phyloP scores from a whole-genome alignment of 352 stramenopile species.

The Phytophthora cactorum region DNA sequence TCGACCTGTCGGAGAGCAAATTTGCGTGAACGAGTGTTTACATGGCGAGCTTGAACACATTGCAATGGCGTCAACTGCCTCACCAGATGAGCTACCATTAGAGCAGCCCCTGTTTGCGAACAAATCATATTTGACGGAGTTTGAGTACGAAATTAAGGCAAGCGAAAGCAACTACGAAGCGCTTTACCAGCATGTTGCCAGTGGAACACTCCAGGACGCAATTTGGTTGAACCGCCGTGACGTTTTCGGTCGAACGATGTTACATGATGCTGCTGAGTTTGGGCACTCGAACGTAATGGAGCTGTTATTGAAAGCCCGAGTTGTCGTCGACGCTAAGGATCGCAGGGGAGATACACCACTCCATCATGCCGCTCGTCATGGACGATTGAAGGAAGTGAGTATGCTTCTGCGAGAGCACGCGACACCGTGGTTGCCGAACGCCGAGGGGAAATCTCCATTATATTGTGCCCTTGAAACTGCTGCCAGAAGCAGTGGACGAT shows the following conservation, averaged over 20 bases:
- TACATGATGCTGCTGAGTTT: conserved; percentile 69
- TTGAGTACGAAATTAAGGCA: conserved; percentile 60
- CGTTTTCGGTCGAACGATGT: conserved; percentile 58
- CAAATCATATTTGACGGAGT: conserved; percentile 57
- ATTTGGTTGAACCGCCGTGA: conserved; percentile 60
- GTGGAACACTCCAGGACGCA: conserved; percentile 43
- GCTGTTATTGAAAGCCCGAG: conserved; percentile 48
- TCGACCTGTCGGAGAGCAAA: conserved; percentile 43
- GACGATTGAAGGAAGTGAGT: conserved; percentile 59
- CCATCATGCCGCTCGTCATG: conserved; percentile 56
- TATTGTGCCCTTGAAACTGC: conserved; percentile 59
- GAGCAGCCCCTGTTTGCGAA: conserved; percentile 28
- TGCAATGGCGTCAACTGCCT: not conserved
- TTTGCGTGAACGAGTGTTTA: conserved; percentile 27
- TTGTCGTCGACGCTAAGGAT: conserved; percentile 53
- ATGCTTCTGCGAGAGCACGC: conserved; percentile 54
- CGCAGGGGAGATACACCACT: conserved; percentile 57
- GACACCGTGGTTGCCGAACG: conserved; percentile 46
- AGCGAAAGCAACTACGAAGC: conserved; percentile 67
- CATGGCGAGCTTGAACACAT: conserved; percentile 2
- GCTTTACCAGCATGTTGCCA: conserved; percentile 56
- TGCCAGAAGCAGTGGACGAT: conserved; percentile 12
- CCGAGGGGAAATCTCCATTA: conserved; percentile 60
- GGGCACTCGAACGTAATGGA: conserved; percentile 60
- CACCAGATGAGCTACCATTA: not conserved